Evolutionary conservation across 2,329 filamentous ascomycete genomes (phyloP).

Genomic region (Colletotrichum ledebouriae): DNA sequence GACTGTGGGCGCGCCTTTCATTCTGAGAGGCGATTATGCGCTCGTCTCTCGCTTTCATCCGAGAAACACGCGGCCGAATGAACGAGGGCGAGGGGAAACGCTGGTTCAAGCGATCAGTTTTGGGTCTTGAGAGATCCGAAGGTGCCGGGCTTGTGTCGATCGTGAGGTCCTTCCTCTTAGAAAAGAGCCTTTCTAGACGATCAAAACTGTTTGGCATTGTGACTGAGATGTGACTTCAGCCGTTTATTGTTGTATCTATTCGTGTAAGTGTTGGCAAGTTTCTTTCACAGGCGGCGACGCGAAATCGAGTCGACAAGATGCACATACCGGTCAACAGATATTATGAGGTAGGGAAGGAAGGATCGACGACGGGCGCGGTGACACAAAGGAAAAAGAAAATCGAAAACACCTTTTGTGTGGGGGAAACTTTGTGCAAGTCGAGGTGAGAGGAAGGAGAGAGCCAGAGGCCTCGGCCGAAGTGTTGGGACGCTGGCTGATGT

Average conservation of each 20-base stretch:
- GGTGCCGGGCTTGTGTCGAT: constrained; percentile 11
- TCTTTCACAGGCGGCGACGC: neutral
- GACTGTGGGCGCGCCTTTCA: constrained; percentile 37
- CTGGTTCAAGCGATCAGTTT: constrained; percentile 49
- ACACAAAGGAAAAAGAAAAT: neutral
- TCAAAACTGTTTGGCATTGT: constrained; percentile 41
- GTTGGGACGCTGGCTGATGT: constrained; percentile 23
- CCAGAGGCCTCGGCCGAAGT: constrained; percentile 15
- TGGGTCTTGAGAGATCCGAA: constrained; percentile 22
- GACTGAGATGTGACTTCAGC: neutral
- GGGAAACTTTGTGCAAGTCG: constrained; percentile 12
- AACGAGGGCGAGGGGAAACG: constrained; percentile 67
- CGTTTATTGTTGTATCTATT: constrained; percentile 10
- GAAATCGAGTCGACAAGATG: neutral
- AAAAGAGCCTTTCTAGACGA: constrained; percentile 65
- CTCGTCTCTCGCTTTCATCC: constrained; percentile 71
- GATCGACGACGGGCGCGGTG: neutral
- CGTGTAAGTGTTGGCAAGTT: constrained; percentile 26
- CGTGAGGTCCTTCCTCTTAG: constrained; percentile 53
- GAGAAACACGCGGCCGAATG: constrained; percentile 66
- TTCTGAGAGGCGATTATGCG: constrained; percentile 35
- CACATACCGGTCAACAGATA: constrained; percentile 20
- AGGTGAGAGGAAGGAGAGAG: constrained; percentile 21
- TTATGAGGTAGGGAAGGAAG: constrained; percentile 3
- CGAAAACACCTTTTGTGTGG: constrained; percentile 11